Percentiles rank a stretch among this genome's conserved stretches.
Conservation (phyloP, 2,329 filamentous ascomycete species). For the Neonectria faginata region DNA sequence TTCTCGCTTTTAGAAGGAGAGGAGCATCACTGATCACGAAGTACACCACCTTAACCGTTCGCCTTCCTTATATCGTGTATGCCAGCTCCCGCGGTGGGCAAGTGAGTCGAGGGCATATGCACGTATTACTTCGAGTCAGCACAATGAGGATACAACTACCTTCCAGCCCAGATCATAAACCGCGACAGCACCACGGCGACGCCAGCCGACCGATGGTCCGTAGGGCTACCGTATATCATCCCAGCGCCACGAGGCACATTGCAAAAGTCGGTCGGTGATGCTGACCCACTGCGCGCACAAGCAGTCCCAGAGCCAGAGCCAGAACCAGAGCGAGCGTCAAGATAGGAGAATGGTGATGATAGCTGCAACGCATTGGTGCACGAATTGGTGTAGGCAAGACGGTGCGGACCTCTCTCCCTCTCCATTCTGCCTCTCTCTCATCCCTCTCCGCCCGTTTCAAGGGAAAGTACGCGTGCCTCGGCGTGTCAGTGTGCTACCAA, state of each 20-base stretch:
- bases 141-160: neutral
- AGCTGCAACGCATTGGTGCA: neutral
- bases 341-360: neutral
- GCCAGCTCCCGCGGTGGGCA: neutral
- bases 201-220: neutral
- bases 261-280: constrained; percentile 21
- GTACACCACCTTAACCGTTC: neutral
- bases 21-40: neutral
- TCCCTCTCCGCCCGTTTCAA: neutral
- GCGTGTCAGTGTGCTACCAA: constrained; percentile 2
- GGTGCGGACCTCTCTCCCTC: neutral
- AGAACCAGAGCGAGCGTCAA: neutral
- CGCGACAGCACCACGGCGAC: neutral
- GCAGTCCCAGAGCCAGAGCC: neutral
- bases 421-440: too few relatives aligned
- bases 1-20: constrained; percentile 12
- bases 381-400: neutral
- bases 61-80: neutral
- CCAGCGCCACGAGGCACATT: constrained; percentile 17
- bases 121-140: neutral
- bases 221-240: constrained; percentile 3
- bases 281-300: constrained; percentile 17
- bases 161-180: neutral
- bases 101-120: neutral
- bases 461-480: neutral